Conservation (phyloP, 2,329 filamentous ascomycete genomes). For the Fusarium begoniae region DNA sequence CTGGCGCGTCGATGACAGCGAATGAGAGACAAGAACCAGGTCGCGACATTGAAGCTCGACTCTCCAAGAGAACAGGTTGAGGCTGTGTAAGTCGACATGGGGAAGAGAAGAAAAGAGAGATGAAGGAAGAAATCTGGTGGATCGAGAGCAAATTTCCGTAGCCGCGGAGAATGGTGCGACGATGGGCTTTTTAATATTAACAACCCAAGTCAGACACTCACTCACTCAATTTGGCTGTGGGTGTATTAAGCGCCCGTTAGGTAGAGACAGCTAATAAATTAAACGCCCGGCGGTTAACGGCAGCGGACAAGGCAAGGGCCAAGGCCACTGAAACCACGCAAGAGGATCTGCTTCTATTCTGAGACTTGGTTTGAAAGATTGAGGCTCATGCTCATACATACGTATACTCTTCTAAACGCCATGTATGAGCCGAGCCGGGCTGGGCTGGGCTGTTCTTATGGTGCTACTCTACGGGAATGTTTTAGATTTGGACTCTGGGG, state of each 20-base stretch:
- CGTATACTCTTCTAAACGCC: background rate
- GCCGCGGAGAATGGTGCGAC: slow-evolving; percentile 39
- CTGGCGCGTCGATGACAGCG: slow-evolving; percentile 36
- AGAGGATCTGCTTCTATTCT: slow-evolving; percentile 35
- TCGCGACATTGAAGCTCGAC: slow-evolving; percentile 1
- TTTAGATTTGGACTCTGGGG: slow-evolving; percentile 7
- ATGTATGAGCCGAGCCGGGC: slow-evolving; percentile 5
- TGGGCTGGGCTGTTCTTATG: background rate
- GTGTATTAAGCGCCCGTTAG: slow-evolving; percentile 32
- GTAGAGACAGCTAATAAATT: slow-evolving; percentile 4
- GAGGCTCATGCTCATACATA: slow-evolving; percentile 2
- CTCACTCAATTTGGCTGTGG: background rate
- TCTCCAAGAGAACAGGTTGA: background rate
- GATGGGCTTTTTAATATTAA: slow-evolving; percentile 24
- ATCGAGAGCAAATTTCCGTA: slow-evolving; percentile 40
- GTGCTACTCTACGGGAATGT: background rate
- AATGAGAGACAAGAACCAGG: slow-evolving; percentile 28
- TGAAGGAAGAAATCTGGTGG: background rate
- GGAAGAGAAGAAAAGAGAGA: slow-evolving; percentile 3
- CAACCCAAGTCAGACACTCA: too few relatives aligned
- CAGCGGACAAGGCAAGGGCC: slow-evolving; percentile 3
- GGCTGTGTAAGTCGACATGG: slow-evolving; percentile 26
- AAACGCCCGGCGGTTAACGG: slow-evolving; percentile 35
- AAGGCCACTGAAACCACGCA: slow-evolving; percentile 31
- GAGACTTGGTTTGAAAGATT: slow-evolving; percentile 1